Base-by-base conservation (phyloP, 1,139 yeast species). In the Suhomyces panamericanus region DNA sequence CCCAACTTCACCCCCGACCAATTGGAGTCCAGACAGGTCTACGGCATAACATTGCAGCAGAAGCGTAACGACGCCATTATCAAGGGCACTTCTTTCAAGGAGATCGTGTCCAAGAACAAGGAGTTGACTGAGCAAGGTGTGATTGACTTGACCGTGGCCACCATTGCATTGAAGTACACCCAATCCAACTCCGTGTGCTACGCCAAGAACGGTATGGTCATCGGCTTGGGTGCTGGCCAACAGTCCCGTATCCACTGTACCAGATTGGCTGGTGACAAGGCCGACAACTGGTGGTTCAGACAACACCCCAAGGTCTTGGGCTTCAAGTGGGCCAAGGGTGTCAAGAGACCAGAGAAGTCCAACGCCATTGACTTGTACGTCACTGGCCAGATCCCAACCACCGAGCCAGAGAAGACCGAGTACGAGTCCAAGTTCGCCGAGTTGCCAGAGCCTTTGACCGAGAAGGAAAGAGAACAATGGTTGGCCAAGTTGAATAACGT, bases 281-380 rank as follows among this genome's bases (percentile, higher is more conserved):
- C 98, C 54, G 97, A 93, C 70, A 90, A 89, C 80, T 93, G 98
- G 98, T 93, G 99, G 99, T 80, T 93, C 64, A 87, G 99, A 78
- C 98, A 93, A 70, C 98, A 93, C 69, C 98, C 98, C 58, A 82
- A 77, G 65, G 99, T 93, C 16, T 75, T 93, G 48, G 95, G 77
- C 20, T 86, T 93, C 81, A 81, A 91, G 75, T 93, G 98, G 97
- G 96, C 96, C 55, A 88, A 89, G 76, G 98, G 98, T 63, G 88
- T 87, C 58, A 93, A 93, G 81, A 88, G 97, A 75, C 98, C 99
- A 56, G 99, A 93, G 67, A 93, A 93, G 81, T 87, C 96, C 48
- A 93, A 93, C 64, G 99, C 97, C 48, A 93, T 93, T 68, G 99
- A 93, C 69, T 78, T 95, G 67, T 93, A 65, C 63, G 98, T 93